A percentile compares a stretch with the other conserved stretches of the same genome.
Evolutionary conservation across 2,329 filamentous ascomycete genomes (phyloP).

Genomic region (Aureobasidium lini): DNA sequence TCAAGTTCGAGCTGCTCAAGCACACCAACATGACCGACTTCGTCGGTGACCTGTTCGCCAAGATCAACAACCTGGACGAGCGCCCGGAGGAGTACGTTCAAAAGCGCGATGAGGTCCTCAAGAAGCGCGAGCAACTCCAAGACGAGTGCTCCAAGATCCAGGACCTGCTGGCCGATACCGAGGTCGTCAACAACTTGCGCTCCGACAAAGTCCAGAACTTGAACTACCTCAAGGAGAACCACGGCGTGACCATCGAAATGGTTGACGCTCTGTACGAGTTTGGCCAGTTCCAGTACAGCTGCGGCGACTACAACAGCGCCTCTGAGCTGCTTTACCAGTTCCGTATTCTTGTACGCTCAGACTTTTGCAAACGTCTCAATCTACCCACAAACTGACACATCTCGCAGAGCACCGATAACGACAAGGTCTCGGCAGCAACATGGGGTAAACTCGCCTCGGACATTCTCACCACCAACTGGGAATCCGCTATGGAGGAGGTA

Average conservation of each 20-base stretch:
- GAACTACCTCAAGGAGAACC: conserved; percentile 94
- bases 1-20: conserved; percentile 90
- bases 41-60: conserved; percentile 82
- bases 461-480: conserved; percentile 93
- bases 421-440: conserved; percentile 90
- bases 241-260: conserved; percentile 91
- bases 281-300: conserved; percentile 96
- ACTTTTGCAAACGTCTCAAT: not conserved
- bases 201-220: conserved; percentile 98
- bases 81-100: conserved; percentile 77
- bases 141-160: conserved; percentile 84
- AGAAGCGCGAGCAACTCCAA: conserved; percentile 73
- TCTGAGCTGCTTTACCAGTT: conserved; percentile 95
- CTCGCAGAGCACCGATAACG: conserved; percentile 76
- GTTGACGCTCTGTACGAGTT: conserved; percentile 93
- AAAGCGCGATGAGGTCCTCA: conserved; percentile 83
- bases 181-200: conserved; percentile 81
- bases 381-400: conserved; percentile 3
- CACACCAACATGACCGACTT: conserved; percentile 99
- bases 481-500: conserved; percentile 82
- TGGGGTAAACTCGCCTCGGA: conserved; percentile 98
- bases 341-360: conserved; percentile 61
- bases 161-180: conserved; percentile 76
- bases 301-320: conserved; percentile 83
- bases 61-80: conserved; percentile 72